Evolutionary conservation across 148 eudicot species (phyloP).

Genomic region (Rhododendron williamsianum): DNA sequence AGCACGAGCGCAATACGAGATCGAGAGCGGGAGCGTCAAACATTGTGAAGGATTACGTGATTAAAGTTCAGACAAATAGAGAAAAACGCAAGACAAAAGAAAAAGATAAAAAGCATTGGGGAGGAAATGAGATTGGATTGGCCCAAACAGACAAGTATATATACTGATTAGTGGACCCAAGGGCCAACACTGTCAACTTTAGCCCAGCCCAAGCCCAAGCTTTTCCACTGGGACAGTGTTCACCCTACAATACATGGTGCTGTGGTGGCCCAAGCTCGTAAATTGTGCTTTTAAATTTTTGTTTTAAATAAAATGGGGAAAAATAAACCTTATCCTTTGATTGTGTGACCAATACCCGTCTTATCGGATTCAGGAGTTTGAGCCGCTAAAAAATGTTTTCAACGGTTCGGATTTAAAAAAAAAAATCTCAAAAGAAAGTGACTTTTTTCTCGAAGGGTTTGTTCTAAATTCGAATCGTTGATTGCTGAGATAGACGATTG

Average conservation of each 20-base stretch:
- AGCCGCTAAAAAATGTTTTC: too few species aligned
- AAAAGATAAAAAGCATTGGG: neutral
- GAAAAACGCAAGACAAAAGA: too few species aligned
- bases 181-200: neutral
- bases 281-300: neutral
- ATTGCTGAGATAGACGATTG: too few species aligned
- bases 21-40: too few species aligned
- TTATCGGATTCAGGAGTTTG: neutral
- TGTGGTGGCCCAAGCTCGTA: neutral
- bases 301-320: neutral
- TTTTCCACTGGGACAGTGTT: neutral
- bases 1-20: too few species aligned
- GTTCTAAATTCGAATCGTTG: too few species aligned
- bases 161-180: neutral
- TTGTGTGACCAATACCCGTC: neutral
- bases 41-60: too few species aligned
- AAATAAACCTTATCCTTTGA: neutral
- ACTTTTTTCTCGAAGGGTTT: too few species aligned
- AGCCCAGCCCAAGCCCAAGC: neutral
- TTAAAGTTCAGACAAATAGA: too few species aligned
- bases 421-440: too few species aligned
- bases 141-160: neutral
- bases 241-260: too few species aligned
- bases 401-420: too few species aligned
- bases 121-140: neutral